Evolutionary conservation across 139 green algal genomes (phyloP).

Genomic region (Micromonas commoda): DNA sequence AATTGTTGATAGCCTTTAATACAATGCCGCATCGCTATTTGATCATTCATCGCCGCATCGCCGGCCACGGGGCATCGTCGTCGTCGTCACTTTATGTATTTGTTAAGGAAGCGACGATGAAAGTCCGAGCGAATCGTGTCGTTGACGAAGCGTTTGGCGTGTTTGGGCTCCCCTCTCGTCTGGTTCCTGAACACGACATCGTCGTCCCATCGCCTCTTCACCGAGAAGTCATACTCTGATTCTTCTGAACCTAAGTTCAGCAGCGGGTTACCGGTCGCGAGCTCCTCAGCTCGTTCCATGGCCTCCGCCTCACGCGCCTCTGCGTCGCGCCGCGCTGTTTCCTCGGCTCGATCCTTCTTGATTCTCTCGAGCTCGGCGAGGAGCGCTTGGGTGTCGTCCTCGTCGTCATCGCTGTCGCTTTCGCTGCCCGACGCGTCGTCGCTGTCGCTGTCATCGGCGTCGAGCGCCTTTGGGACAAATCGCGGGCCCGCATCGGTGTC

Average conservation of each 20-base stretch:
- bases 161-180: slow-evolving; percentile 78
- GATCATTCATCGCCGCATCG: too few relatives aligned
- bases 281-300: slow-evolving; percentile 57
- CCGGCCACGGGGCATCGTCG: too few relatives aligned
- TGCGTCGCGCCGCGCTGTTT: slow-evolving; percentile 48
- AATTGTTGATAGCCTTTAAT: too few relatives aligned
- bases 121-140: slow-evolving; percentile 98
- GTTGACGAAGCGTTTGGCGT: slow-evolving; percentile 92
- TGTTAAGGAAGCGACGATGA: slow-evolving; percentile 51
- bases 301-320: slow-evolving; percentile 36
- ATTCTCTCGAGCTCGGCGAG: slow-evolving; percentile 90
- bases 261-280: slow-evolving; percentile 85
- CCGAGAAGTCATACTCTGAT: slow-evolving; percentile 20
- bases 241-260: slow-evolving; percentile 40
- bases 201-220: slow-evolving; percentile 78
- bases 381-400: slow-evolving; percentile 84
- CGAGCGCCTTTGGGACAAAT: not conserved
- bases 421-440: slow-evolving; percentile 34
- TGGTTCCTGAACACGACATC: slow-evolving; percentile 97
- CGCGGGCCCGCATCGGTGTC: not conserved
- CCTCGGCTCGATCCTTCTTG: slow-evolving; percentile 76
- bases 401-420: slow-evolving; percentile 41
- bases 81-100: slow-evolving; percentile 30
- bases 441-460: slow-evolving; percentile 11
- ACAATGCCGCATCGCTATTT: too few relatives aligned